These are phyloP conservation scores for Diaporthe longicolla DNA, from an alignment of 2,329 filamentous ascomycete genomes.

Conservation along the genomic window DNA sequence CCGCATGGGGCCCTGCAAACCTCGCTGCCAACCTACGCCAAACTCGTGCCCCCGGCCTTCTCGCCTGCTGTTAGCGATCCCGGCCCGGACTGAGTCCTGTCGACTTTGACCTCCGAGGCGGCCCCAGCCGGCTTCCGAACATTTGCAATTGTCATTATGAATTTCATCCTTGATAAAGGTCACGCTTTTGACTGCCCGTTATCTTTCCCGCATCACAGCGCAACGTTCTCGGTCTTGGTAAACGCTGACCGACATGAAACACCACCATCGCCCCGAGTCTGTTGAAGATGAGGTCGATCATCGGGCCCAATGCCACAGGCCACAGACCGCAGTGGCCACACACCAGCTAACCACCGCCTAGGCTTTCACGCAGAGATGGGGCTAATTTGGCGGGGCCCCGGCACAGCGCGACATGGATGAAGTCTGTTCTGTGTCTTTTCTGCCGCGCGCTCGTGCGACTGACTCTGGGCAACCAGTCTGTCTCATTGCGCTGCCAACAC, in stretches of 20 bases:
- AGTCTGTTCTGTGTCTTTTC: constrained; percentile 18
- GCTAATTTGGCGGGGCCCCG: constrained; percentile 41
- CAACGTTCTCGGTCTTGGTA: constrained; percentile 16
- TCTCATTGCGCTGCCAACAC: constrained; percentile 24
- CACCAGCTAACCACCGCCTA: constrained; percentile 10
- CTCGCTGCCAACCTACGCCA: constrained; percentile 10
- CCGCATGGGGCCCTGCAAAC: constrained; percentile 36
- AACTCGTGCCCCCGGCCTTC: constrained; percentile 36
- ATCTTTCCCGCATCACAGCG: constrained; percentile 36
- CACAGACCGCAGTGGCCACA: constrained; percentile 36
- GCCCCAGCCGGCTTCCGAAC: constrained; percentile 32
- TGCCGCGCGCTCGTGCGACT: constrained; percentile 28
- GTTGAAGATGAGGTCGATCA: constrained; percentile 32
- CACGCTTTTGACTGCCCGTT: constrained; percentile 45
- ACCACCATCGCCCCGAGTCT: constrained; percentile 36
- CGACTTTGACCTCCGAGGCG: constrained; percentile 22
- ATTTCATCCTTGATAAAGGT: constrained; percentile 53
- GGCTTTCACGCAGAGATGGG: constrained; percentile 25
- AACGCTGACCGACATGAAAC: constrained; percentile 39
- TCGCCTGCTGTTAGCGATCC: constrained; percentile 37
- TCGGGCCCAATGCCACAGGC: constrained; percentile 35
- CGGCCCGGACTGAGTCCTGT: constrained; percentile 34
- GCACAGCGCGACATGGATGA: constrained; percentile 37
- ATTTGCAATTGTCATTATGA: constrained; percentile 53
- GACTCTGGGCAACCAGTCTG: constrained; percentile 6